A percentile compares a stretch with the other conserved stretches of the same genome.
Evolutionary conservation across 768 basidiomycete genomes (phyloP).

Genomic region (Kwoniella dejecticola): DNA sequence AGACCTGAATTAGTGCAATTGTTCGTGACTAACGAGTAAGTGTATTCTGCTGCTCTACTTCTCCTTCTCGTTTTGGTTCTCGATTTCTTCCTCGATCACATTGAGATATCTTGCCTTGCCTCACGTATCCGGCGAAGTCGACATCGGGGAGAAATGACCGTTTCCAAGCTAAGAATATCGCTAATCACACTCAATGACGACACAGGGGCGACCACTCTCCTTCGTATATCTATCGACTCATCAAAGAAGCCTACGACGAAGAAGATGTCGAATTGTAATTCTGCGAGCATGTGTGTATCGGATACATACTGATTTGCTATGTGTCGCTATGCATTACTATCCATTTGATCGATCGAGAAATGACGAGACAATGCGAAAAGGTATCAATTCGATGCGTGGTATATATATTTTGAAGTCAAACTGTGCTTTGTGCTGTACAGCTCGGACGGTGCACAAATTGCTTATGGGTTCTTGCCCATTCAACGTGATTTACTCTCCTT

Average conservation of each 20-base stretch:
- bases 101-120: too few relatives aligned
- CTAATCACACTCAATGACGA: neutral
- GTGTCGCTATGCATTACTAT: too few relatives aligned
- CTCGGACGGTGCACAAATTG: too few relatives aligned
- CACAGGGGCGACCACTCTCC: slow-evolving; percentile 92
- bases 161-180: too few relatives aligned
- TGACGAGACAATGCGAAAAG: neutral
- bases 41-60: slow-evolving; percentile 13
- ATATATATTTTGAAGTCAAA: too few relatives aligned
- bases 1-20: slow-evolving; percentile 87
- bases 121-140: too few relatives aligned
- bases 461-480: too few relatives aligned
- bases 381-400: slow-evolving; percentile 2
- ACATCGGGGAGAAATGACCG: too few relatives aligned
- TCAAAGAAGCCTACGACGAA: slow-evolving; percentile 94
- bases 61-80: neutral
- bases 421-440: too few relatives aligned
- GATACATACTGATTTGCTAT: neutral
- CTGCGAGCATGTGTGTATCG: neutral
- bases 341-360: too few relatives aligned
- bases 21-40: slow-evolving; percentile 96
- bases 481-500: too few relatives aligned
- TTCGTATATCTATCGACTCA: slow-evolving; percentile 76
- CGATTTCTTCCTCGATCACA: too few relatives aligned
- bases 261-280: slow-evolving; percentile 76